Evolutionary conservation across 1,139 yeast genomes (phyloP).

Genomic region (Komagataea norvegica): DNA sequence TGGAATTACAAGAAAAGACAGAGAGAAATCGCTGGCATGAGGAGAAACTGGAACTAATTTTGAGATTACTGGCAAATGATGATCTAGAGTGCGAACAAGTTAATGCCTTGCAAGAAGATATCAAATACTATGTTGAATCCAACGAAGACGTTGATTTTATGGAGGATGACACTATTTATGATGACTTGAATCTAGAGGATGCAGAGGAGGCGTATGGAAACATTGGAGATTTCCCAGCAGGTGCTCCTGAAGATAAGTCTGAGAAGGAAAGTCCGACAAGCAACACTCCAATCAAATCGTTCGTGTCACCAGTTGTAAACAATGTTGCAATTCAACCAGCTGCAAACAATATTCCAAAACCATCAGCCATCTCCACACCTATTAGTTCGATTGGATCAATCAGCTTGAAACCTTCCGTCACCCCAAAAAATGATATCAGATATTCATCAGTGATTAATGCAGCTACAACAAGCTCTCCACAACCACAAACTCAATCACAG

Average conservation of each 20-base stretch:
- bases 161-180: conserved; percentile 92
- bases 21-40: conserved; percentile 82
- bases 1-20: conserved; percentile 56
- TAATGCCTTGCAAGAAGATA: conserved; percentile 81
- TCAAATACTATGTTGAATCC: conserved; percentile 89
- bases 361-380: conserved; percentile 12
- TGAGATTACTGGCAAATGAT: conserved; percentile 78
- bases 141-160: conserved; percentile 95
- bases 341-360: conserved; percentile 6
- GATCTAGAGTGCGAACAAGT: conserved; percentile 77
- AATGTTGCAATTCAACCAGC: conserved; percentile 10
- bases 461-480: conserved; percentile 23
- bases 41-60: conserved; percentile 68
- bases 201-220: conserved; percentile 52
- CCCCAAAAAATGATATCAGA: conserved; percentile 53
- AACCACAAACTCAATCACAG: conserved; percentile 1
- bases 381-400: conserved; percentile 17
- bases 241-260: conserved; percentile 25
- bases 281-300: conserved; percentile 20
- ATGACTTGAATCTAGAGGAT: conserved; percentile 74
- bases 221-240: conserved; percentile 43
- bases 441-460: conserved; percentile 71
- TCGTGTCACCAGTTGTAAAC: conserved; percentile 13
- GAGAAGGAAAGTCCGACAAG: conserved; percentile 12
- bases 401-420: conserved; percentile 25